These are phyloP conservation scores for Serendipita sp. DNA, from an alignment of 1,284 basidiomycete species.

Conservation along the genomic window DNA sequence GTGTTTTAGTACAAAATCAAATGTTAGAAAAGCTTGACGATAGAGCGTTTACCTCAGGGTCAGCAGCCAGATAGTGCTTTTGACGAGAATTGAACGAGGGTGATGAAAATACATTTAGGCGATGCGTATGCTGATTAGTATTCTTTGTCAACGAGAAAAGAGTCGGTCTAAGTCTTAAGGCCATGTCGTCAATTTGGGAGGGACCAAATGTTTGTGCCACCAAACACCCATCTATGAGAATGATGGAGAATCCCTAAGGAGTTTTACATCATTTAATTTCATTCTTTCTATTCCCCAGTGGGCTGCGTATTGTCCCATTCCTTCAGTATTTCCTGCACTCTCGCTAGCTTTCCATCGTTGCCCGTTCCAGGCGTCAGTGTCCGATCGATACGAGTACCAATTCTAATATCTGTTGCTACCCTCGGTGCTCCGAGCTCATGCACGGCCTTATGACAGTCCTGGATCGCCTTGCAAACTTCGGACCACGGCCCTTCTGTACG, in stretches of 20 bases:
- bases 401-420: conserved; percentile 78
- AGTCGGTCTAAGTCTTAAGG: not conserved
- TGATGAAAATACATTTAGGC: too few relatives aligned
- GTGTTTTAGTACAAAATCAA: not conserved
- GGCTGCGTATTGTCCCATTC: not conserved
- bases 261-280: too few relatives aligned
- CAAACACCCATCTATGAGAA: not conserved
- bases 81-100: not conserved
- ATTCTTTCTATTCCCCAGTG: too few relatives aligned
- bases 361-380: conserved; percentile 48
- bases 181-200: not conserved
- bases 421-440: conserved; percentile 62
- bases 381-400: conserved; percentile 75
- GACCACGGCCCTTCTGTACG: conserved; percentile 69
- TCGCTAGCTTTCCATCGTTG: conserved; percentile 61
- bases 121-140: not conserved
- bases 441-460: conserved; percentile 78
- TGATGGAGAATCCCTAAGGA: too few relatives aligned
- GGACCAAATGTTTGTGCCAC: not conserved
- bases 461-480: conserved; percentile 63
- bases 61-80: not conserved
- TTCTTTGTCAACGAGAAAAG: not conserved
- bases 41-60: not conserved
- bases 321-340: conserved; percentile 58
- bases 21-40: not conserved